Evolutionary conservation across 2,329 filamentous ascomycete genomes (phyloP).

Genomic region (Mariannaea sp.): DNA sequence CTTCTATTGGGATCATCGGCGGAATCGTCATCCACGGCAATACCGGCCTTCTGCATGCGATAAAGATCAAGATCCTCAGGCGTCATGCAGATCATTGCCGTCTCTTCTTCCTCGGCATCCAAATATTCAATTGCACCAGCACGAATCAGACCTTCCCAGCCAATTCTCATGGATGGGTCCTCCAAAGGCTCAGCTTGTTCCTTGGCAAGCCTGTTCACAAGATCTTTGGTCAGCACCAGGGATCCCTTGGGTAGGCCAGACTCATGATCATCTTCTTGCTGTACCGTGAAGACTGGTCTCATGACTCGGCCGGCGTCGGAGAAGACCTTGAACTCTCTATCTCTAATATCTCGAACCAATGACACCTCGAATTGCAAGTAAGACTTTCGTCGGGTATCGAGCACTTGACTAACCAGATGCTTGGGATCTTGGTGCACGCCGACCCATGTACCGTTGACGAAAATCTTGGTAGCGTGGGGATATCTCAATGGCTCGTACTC

Average conservation of each 20-base stretch:
- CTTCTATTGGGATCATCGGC: conserved; percentile 77
- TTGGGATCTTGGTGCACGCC: conserved; percentile 91
- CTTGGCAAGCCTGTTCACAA: conserved; percentile 74
- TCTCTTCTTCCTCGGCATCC: conserved; percentile 97
- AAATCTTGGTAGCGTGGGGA: conserved; percentile 94
- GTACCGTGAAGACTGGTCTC: conserved; percentile 90
- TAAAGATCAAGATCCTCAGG: conserved; percentile 89
- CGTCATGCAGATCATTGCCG: conserved; percentile 98
- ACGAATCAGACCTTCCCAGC: conserved; percentile 85
- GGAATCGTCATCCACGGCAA: conserved; percentile 64
- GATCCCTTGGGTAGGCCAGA: conserved; percentile 64
- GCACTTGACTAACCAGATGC: conserved; percentile 78
- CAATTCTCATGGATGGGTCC: conserved; percentile 68
- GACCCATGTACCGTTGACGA: conserved; percentile 98
- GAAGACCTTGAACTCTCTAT: conserved; percentile 98
- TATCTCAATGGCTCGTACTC: conserved; percentile 88
- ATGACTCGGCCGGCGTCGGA: conserved; percentile 96
- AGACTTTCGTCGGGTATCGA: conserved; percentile 77
- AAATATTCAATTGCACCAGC: conserved; percentile 92
- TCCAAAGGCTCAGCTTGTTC: conserved; percentile 69
- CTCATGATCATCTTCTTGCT: conserved; percentile 80
- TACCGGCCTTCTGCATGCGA: conserved; percentile 69
- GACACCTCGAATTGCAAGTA: conserved; percentile 92
- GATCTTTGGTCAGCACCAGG: conserved; percentile 82
- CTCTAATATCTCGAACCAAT: conserved; percentile 92